Conservation (phyloP, 352 stramenopile genomes). For the Phytophthora pseudosyringae region DNA sequence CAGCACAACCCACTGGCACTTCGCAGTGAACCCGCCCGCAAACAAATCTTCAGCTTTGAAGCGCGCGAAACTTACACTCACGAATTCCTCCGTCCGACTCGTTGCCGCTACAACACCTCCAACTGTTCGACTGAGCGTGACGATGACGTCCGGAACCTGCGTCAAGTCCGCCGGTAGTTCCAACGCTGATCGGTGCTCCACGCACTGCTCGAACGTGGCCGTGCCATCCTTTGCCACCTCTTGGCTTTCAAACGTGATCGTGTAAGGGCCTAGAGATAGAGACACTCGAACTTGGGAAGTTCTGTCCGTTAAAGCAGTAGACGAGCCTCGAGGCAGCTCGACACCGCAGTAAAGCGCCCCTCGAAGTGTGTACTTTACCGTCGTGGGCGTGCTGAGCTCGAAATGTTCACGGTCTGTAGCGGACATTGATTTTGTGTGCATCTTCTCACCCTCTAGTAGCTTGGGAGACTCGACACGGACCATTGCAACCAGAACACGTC, state of each 20-base stretch:
- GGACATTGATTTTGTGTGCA: constrained; percentile 59
- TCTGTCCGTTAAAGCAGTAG: constrained; percentile 11
- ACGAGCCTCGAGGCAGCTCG: constrained; percentile 45
- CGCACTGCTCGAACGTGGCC: constrained; percentile 58
- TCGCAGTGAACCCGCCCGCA: constrained; percentile 44
- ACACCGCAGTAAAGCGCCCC: constrained; percentile 66
- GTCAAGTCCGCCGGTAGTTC: constrained; percentile 69
- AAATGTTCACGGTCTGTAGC: constrained; percentile 17
- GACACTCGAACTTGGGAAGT: constrained; percentile 53
- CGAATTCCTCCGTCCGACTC: constrained; percentile 57
- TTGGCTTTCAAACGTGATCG: constrained; percentile 60
- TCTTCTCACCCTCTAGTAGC: constrained; percentile 61
- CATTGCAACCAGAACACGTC: constrained; percentile 81
- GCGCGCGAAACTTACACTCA: constrained; percentile 64
- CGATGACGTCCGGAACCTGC: constrained; percentile 69
- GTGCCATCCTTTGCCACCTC: constrained; percentile 51
- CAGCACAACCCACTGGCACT: constrained; percentile 64
- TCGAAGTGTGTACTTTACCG: constrained; percentile 71
- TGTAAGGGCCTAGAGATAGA: constrained; percentile 52
- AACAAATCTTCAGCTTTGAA: constrained; percentile 52
- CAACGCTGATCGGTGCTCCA: constrained; percentile 53
- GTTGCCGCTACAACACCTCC: constrained; percentile 18
- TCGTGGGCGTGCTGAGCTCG: constrained; percentile 40
- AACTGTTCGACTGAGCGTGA: constrained; percentile 67
- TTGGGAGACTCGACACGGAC: constrained; percentile 53